Conservation (phyloP, 2,329 filamentous ascomycete species). For the Pseudogymnoascus sp. region DNA sequence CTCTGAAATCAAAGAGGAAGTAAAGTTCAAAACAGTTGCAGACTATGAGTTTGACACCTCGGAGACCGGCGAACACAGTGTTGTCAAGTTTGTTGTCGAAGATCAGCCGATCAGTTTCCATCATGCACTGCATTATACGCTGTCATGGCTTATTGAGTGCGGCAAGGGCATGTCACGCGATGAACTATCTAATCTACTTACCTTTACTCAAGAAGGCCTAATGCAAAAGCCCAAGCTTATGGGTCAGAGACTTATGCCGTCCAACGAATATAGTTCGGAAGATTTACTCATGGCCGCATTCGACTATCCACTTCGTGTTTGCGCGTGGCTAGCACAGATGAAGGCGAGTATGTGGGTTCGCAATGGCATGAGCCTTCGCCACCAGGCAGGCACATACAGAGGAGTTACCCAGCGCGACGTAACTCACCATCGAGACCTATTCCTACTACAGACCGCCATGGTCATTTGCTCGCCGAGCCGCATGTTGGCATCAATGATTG, state of each 20-base stretch:
- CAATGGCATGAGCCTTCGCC: conserved; percentile 89
- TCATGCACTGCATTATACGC: conserved; percentile 88
- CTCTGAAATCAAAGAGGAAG: conserved; percentile 78
- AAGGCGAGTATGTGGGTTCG: conserved; percentile 98
- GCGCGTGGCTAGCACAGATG: conserved; percentile 95
- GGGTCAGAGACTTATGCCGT: conserved; percentile 46
- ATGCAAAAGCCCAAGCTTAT: conserved; percentile 55
- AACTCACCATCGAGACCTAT: conserved; percentile 89
- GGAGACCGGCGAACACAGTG: conserved; percentile 41
- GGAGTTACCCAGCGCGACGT: conserved; percentile 85
- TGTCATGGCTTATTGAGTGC: conserved; percentile 92
- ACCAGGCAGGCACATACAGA: conserved; percentile 90
- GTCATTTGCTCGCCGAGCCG: conserved; percentile 76
- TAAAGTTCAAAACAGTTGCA: conserved; percentile 68
- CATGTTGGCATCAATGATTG: conserved; percentile 80
- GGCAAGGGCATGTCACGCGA: conserved; percentile 65
- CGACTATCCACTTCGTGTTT: conserved; percentile 87
- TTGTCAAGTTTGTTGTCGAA: conserved; percentile 84
- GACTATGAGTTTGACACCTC: conserved; percentile 71
- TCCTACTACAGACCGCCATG: conserved; percentile 83
- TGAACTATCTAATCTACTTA: conserved; percentile 59
- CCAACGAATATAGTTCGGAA: conserved; percentile 53
- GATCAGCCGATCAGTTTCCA: conserved; percentile 93
- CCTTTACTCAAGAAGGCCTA: conserved; percentile 64
- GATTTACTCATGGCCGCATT: conserved; percentile 82